These are phyloP conservation scores for Mortierella sp. DNA, from an alignment of 371 early-diverging fungal species.

Conservation along the genomic window DNA sequence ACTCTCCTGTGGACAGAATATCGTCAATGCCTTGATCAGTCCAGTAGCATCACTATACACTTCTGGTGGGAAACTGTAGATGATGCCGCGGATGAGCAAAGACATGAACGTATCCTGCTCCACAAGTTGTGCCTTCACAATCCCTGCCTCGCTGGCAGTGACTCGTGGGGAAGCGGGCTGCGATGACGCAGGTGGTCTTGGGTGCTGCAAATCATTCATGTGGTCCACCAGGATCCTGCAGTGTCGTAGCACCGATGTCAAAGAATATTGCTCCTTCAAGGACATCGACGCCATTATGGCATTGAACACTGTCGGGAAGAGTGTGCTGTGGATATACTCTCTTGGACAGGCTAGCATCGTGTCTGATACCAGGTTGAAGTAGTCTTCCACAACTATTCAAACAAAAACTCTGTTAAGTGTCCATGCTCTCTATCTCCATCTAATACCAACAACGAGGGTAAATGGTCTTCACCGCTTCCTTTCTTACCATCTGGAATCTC, in stretches of 20 bases:
- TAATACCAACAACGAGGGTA: too few species aligned
- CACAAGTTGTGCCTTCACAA: constrained; percentile 52
- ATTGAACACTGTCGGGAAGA: constrained; percentile 71
- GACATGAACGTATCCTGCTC: constrained; percentile 57
- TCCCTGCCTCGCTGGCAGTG: constrained; percentile 47
- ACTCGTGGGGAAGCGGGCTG: constrained; percentile 44
- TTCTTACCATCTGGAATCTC: constrained; percentile 74
- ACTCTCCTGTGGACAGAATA: constrained; percentile 56
- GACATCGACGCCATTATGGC: constrained; percentile 72
- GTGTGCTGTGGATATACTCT: constrained; percentile 62
- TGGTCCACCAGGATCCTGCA: constrained; percentile 58
- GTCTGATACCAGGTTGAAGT: constrained; percentile 69
- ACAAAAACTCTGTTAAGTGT: too few species aligned
- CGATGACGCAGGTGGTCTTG: constrained; percentile 31
- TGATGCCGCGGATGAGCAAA: constrained; percentile 59
- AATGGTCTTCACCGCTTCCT: too few species aligned
- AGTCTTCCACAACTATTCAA: constrained; percentile 74
- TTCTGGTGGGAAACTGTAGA: constrained; percentile 63
- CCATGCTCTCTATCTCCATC: too few species aligned
- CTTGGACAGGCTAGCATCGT: constrained; percentile 67
- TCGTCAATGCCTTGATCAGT: constrained; percentile 57
- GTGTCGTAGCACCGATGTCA: constrained; percentile 66
- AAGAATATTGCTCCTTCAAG: constrained; percentile 70
- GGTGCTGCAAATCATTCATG: constrained; percentile 48
- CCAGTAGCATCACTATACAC: constrained; percentile 60